These are phyloP conservation scores for Lentinula lateritia DNA, from an alignment of 768 basidiomycete species.

Conservation along the genomic window DNA sequence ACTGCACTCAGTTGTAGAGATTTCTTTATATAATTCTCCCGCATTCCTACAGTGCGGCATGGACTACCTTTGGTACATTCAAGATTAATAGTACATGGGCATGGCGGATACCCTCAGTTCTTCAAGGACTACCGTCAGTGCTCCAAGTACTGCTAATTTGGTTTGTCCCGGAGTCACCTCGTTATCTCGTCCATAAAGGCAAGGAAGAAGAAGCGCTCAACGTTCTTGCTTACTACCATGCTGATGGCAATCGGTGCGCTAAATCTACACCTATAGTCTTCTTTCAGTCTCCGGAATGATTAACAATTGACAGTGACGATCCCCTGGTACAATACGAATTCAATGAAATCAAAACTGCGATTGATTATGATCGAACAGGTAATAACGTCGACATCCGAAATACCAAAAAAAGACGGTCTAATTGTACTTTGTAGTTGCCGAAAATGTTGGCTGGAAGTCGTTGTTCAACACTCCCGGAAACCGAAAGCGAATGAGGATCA, in stretches of 20 bases:
- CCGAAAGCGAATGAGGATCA: constrained; percentile 69
- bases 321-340: constrained; percentile 70
- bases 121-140: constrained; percentile 67
- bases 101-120: constrained; percentile 77
- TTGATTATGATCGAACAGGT: constrained; percentile 57
- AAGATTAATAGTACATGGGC: constrained; percentile 63
- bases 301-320: constrained; percentile 39
- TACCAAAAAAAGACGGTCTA: background rate
- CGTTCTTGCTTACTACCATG: constrained; percentile 80
- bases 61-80: constrained; percentile 81
- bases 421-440: constrained; percentile 28
- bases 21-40: background rate
- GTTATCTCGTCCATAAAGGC: constrained; percentile 77
- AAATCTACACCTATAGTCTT: background rate
- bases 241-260: constrained; percentile 58
- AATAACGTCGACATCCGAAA: background rate
- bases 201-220: constrained; percentile 60
- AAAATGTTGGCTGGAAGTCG: constrained; percentile 64
- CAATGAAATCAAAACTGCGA: constrained; percentile 75
- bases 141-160: constrained; percentile 61
- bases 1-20: background rate
- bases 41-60: constrained; percentile 55
- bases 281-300: background rate
- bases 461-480: constrained; percentile 67
- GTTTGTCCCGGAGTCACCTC: constrained; percentile 78